Evolutionary conservation across 495 filamentous ascomycete species (phyloP).

Genomic region (Podospora conica): DNA sequence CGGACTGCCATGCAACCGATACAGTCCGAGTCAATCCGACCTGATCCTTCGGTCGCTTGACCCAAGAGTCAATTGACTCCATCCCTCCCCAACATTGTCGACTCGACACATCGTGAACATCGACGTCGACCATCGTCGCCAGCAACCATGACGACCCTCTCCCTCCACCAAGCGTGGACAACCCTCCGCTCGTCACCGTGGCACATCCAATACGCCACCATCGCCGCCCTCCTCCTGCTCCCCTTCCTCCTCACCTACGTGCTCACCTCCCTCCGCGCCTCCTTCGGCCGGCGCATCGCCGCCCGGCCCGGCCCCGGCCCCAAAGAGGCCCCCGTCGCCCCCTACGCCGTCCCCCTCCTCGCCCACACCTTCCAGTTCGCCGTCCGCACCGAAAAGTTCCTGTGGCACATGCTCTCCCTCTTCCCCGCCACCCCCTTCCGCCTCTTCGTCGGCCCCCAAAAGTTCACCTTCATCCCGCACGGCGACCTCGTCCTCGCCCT

Average conservation of each 20-base stretch:
- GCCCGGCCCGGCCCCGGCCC: not conserved
- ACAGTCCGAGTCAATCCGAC: not conserved
- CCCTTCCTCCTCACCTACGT: slow-evolving; percentile 14
- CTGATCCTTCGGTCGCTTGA: not conserved
- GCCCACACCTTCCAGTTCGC: slow-evolving; percentile 21
- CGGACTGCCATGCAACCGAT: too few relatives aligned
- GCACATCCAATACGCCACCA: not conserved
- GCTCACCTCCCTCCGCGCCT: slow-evolving; percentile 2
- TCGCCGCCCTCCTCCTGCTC: not conserved
- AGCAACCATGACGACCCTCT: not conserved
- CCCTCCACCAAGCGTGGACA: not conserved
- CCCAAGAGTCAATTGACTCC: not conserved
- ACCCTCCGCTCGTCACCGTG: not conserved
- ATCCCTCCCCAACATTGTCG: not conserved
- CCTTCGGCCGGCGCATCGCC: not conserved
- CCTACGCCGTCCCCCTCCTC: slow-evolving; percentile 21
- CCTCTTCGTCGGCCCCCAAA: slow-evolving; percentile 12
- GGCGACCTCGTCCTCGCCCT: slow-evolving; percentile 13
- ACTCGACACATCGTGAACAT: not conserved
- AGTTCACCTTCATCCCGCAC: slow-evolving; percentile 18
- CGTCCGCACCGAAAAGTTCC: slow-evolving; percentile 11
- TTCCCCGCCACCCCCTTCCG: not conserved
- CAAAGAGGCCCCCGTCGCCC: slow-evolving; percentile 21
- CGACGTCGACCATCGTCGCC: not conserved
- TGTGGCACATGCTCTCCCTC: slow-evolving; percentile 6